These are phyloP conservation scores for Salix purpurea DNA, from an alignment of 345 rosid genomes.

Conservation along the genomic window DNA sequence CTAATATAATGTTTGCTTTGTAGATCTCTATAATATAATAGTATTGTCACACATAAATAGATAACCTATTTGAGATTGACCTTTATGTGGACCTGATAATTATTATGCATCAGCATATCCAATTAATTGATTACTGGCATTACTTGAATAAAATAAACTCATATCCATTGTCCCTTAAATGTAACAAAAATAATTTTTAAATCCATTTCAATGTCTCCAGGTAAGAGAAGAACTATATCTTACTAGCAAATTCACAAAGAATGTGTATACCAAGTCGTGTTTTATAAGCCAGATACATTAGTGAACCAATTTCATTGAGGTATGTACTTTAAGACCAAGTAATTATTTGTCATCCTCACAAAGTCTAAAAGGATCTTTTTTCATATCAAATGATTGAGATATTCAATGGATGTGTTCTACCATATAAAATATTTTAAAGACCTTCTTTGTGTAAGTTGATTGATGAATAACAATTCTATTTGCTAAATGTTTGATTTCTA, in stretches of 20 bases:
- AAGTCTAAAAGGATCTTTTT: neutral
- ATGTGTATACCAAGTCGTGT: neutral
- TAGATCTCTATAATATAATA: too few species aligned
- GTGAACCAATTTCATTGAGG: conserved; percentile 7
- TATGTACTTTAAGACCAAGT: neutral
- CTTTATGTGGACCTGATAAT: too few species aligned
- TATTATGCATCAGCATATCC: too few species aligned
- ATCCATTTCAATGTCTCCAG: neutral
- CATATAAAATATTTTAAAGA: neutral
- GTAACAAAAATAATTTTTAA: too few species aligned
- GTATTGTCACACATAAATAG: too few species aligned
- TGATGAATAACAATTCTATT: neutral
- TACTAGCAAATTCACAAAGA: neutral
- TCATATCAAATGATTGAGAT: neutral
- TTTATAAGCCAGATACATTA: conserved; percentile 2
- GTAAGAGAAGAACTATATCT: conserved; percentile 2
- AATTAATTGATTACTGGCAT: too few species aligned
- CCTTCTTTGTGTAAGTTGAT: neutral
- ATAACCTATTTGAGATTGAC: too few species aligned
- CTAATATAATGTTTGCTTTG: too few species aligned
- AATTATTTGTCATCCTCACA: neutral
- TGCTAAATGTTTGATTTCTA: neutral
- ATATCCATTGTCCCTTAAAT: too few species aligned
- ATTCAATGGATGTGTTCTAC: neutral
- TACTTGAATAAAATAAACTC: too few species aligned